Evolutionary conservation across 495 filamentous ascomycete species (phyloP), one percentile per base, ranked within the genome.

Genomic region (Penicillium longicatenatum): DNA sequence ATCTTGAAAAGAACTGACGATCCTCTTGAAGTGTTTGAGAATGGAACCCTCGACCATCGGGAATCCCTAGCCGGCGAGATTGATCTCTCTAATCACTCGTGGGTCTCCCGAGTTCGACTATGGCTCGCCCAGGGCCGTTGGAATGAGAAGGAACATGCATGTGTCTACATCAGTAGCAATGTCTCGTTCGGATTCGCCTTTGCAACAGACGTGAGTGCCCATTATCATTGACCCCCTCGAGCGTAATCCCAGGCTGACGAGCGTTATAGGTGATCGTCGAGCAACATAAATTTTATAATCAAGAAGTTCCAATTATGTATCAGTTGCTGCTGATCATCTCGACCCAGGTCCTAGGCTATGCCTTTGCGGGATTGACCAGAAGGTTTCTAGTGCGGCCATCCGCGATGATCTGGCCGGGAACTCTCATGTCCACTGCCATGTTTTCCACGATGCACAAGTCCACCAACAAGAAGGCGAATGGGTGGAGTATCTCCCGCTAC

Each of bases 111-210:
- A 22, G 48, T 85, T 17, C 84, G 88, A 48, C 74, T 89, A 6
- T 93, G 90, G 90, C 75, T 93, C 12, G 87, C 85, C 12, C 90
- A 92, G 62, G 90, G 90, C 4, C 79, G 75, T 31, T 93, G 90
- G 90, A 93, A 93, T 66, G 85, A 90, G 62, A 93, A 93, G 68
- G 90, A 93, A 69, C 90, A 93, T 72, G 87, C 83, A 50, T 93
- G 90, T 69, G 88, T 93, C 53, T 93, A 92, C 63, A 90, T 93
- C 62, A 89, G 86, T 76, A 93, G 90, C 72, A 93, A 93, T 70
- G 89, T 93, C 26, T 90, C 90, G n/a, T 93, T 93, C 65, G 90
- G 90, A 0, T 93, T 93, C 74, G 90, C 90, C 22, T 93, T 93
- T 71, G 69, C 69, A 8, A 71, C 69, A 14, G 64, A 84, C 77